Percentiles rank a stretch among this genome's conserved stretches.
These are phyloP conservation scores for Lomentospora prolificans DNA, from an alignment of 2,329 filamentous ascomycete genomes.

Conservation along the genomic window DNA sequence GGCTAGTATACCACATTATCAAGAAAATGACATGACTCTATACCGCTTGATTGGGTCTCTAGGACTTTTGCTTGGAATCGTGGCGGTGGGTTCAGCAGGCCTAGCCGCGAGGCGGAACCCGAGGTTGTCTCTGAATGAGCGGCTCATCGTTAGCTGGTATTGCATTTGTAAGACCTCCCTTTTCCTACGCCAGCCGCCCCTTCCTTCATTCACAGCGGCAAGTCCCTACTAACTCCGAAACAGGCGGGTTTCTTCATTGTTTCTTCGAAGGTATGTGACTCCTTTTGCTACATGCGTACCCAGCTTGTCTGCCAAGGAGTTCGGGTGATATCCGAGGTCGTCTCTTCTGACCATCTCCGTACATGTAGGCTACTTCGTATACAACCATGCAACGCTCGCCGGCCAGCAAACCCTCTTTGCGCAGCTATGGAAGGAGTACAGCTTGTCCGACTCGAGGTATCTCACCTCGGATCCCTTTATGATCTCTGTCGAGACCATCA, in stretches of 20 bases:
- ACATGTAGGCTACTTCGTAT: slow-evolving; percentile 69
- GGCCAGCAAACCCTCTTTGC: slow-evolving; percentile 63
- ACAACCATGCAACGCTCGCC: slow-evolving; percentile 56
- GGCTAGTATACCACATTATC: slow-evolving; percentile 27
- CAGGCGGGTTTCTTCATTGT: slow-evolving; percentile 61
- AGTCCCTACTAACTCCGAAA: neutral
- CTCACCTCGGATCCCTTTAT: slow-evolving; percentile 74
- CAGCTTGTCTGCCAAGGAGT: no score
- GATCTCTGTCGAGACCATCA: slow-evolving; percentile 78
- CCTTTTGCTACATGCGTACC: no score
- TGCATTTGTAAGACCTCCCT: slow-evolving; percentile 34
- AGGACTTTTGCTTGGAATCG: slow-evolving; percentile 21
- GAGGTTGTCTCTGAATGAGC: slow-evolving; percentile 22
- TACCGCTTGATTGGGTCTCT: slow-evolving; percentile 25
- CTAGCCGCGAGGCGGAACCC: slow-evolving; percentile 21
- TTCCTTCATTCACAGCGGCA: no score
- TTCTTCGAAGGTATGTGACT: slow-evolving; percentile 73
- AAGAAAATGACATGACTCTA: slow-evolving; percentile 27
- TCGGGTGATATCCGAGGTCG: no score
- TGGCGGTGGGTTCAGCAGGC: slow-evolving; percentile 20
- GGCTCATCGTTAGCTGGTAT: slow-evolving; percentile 42
- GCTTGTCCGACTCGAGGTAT: slow-evolving; percentile 78
- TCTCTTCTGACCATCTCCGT: no score
- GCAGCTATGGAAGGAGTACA: slow-evolving; percentile 90
- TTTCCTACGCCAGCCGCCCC: no score